phyloP scores from a whole-genome alignment of 2,329 filamentous ascomycete genomes.

The Fusarium camptoceras region DNA sequence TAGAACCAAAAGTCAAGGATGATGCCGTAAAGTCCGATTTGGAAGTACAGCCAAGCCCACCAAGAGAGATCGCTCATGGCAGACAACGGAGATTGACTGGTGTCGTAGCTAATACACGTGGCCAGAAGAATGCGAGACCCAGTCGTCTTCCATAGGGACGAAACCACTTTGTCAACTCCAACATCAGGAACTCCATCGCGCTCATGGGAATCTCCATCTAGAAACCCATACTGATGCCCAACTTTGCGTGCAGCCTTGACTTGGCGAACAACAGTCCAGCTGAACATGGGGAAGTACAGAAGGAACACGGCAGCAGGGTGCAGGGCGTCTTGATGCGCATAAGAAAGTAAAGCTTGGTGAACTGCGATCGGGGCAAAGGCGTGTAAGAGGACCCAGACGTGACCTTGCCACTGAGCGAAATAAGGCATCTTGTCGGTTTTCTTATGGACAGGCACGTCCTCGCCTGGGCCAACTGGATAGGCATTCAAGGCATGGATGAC shows the following conservation, averaged over 20 bases:
- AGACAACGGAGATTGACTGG: conserved; percentile 5
- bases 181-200: conserved; percentile 28
- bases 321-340: not conserved
- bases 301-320: conserved; percentile 9
- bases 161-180: conserved; percentile 27
- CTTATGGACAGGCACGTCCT: not conserved
- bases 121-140: conserved; percentile 19
- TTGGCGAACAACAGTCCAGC: conserved; percentile 11
- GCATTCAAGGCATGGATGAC: conserved; percentile 13
- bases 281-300: conserved; percentile 17
- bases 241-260: conserved; percentile 7
- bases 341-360: conserved; percentile 8
- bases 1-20: conserved; percentile 37
- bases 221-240: conserved; percentile 14
- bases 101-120: conserved; percentile 13
- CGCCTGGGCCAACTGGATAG: conserved; percentile 14
- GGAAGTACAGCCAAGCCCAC: conserved; percentile 25
- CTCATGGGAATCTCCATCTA: conserved; percentile 24
- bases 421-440: conserved; percentile 23
- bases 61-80: conserved; percentile 5
- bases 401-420: conserved; percentile 20
- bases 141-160: not conserved
- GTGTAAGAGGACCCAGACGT: conserved; percentile 18
- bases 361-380: conserved; percentile 14
- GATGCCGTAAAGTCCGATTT: conserved; percentile 30